phyloP scores from a whole-genome alignment of 768 basidiomycete species.

The Naganishia randhawae region DNA sequence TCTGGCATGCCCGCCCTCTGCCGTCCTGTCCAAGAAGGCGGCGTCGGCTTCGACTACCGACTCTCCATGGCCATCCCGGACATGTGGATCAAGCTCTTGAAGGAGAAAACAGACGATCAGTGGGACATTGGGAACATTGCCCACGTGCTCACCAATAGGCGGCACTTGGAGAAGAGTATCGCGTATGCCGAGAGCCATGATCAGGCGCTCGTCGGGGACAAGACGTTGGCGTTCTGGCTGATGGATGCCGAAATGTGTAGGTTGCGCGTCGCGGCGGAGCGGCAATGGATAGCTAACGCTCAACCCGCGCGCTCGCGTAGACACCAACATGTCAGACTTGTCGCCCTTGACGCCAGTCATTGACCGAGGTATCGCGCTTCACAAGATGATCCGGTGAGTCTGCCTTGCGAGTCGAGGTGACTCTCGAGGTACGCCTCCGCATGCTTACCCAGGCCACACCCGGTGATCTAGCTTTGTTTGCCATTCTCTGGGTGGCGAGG shows the following conservation, averaged over 20 bases:
- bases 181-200: slow-evolving; percentile 95
- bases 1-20: slow-evolving; percentile 98
- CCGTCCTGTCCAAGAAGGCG: slow-evolving; percentile 70
- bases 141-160: slow-evolving; percentile 82
- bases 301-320: slow-evolving; percentile 55
- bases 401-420: not conserved
- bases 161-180: slow-evolving; percentile 83
- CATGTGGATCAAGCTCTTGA: slow-evolving; percentile 99
- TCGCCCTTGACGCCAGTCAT: slow-evolving; percentile 76
- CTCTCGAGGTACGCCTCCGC: too few species aligned
- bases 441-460: too few species aligned
- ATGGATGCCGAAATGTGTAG: slow-evolving; percentile 99
- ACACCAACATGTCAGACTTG: slow-evolving; percentile 90
- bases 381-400: slow-evolving; percentile 90
- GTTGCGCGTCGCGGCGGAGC: slow-evolving; percentile 37
- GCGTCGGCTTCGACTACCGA: slow-evolving; percentile 96
- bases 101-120: slow-evolving; percentile 77
- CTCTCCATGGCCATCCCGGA: slow-evolving; percentile 98
- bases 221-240: slow-evolving; percentile 97
- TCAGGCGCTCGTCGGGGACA: slow-evolving; percentile 97
- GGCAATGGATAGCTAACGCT: not conserved
- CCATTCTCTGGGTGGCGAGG: slow-evolving; percentile 91
- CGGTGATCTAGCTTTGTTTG: slow-evolving; percentile 60
- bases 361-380: slow-evolving; percentile 81
- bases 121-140: slow-evolving; percentile 87